phyloP scores from a whole-genome alignment of 2,329 filamentous ascomycete genomes.

The Aplosporella prunicola region DNA sequence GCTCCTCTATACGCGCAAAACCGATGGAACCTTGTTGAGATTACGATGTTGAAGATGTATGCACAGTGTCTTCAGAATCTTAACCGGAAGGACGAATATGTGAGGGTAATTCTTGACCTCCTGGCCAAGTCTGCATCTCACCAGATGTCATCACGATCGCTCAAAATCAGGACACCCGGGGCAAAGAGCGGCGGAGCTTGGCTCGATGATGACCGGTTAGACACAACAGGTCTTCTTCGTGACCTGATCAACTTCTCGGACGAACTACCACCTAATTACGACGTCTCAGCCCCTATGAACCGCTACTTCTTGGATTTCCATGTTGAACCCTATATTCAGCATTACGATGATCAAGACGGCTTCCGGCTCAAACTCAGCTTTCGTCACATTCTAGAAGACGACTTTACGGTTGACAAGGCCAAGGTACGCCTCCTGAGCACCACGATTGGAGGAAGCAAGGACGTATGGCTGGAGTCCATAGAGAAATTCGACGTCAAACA shows the following conservation, averaged over 20 bases:
- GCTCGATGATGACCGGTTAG: conserved; percentile 30
- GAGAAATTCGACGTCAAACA: conserved; percentile 41
- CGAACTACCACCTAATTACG: conserved; percentile 46
- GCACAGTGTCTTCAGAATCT: conserved; percentile 71
- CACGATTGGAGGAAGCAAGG: conserved; percentile 48
- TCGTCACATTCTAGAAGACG: conserved; percentile 62
- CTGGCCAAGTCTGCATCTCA: conserved; percentile 53
- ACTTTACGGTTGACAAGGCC: conserved; percentile 55
- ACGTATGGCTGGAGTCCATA: conserved; percentile 54
- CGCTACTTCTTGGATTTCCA: conserved; percentile 65
- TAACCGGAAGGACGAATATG: conserved; percentile 67
- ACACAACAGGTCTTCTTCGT: conserved; percentile 27
- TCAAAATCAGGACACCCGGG: conserved; percentile 14
- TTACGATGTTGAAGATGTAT: conserved; percentile 79
- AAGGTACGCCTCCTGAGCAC: conserved; percentile 54
- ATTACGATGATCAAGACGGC: conserved; percentile 63
- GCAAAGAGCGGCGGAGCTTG: conserved; percentile 17
- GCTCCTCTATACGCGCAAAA: conserved; percentile 69
- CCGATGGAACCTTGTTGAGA: conserved; percentile 70
- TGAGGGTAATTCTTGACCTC: conserved; percentile 64
- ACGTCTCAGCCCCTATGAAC: conserved; percentile 58
- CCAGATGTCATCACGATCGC: conserved; percentile 16
- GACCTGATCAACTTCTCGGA: conserved; percentile 41
- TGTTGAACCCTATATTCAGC: conserved; percentile 58
- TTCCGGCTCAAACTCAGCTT: conserved; percentile 62